A percentile compares a stretch with the other conserved stretches of the same genome.
Conservation (phyloP, 768 basidiomycete species). For the Agaricus subrufescens region DNA sequence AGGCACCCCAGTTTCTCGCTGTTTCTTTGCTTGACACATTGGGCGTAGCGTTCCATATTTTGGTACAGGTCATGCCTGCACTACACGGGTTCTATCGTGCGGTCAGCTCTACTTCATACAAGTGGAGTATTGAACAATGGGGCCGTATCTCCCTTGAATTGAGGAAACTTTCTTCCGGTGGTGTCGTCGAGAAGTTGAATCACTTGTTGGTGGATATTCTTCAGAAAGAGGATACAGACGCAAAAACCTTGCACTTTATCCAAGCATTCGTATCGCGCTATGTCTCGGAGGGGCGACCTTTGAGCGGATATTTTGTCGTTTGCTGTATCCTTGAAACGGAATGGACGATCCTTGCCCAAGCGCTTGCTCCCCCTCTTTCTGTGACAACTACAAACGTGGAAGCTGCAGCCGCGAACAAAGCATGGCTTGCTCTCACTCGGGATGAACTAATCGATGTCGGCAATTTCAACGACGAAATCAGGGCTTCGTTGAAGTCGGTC, state of each 20-base stretch:
- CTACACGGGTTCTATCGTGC: constrained; percentile 87
- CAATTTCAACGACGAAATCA: constrained; percentile 30
- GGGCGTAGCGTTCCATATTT: constrained; percentile 55
- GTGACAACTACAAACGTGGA: constrained; percentile 39
- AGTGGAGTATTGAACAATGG: constrained; percentile 73
- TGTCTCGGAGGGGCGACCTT: constrained; percentile 66
- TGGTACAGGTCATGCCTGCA: constrained; percentile 75
- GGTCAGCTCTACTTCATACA: constrained; percentile 71
- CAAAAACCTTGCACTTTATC: constrained; percentile 49
- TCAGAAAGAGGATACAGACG: constrained; percentile 46
- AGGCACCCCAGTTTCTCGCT: constrained; percentile 20
- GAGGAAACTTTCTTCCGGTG: constrained; percentile 56
- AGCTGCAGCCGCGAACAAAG: constrained; percentile 80
- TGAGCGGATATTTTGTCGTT: constrained; percentile 86
- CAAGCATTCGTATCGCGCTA: constrained; percentile 75
- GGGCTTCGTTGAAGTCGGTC: constrained; percentile 39
- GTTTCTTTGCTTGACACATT: background rate
- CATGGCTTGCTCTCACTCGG: constrained; percentile 68
- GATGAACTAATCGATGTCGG: constrained; percentile 41
- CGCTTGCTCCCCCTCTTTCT: constrained; percentile 33
- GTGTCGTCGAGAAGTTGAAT: constrained; percentile 69
- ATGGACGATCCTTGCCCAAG: constrained; percentile 82
- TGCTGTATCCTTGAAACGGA: constrained; percentile 84
- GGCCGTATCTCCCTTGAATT: constrained; percentile 46
- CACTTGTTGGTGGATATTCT: constrained; percentile 61